Evolutionary conservation across 176 grass and related monocot species (phyloP), one percentile per base, ranked within the genome.

Genomic region (Zea luxurians): DNA sequence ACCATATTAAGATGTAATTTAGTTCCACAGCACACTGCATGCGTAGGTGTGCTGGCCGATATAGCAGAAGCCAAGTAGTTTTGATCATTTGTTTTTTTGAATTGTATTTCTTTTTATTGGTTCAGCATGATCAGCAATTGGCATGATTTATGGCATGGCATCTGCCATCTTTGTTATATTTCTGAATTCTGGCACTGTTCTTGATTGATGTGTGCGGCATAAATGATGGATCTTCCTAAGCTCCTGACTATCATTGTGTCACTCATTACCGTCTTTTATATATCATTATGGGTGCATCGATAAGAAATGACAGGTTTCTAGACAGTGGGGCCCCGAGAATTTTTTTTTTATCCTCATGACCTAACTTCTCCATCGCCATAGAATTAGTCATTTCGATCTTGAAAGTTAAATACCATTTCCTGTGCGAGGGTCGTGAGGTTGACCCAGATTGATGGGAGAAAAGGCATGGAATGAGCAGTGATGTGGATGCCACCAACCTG

Each of bases 341-440:
- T 76, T 41, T 80, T 41, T 80, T 27, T 88, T 66, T 70, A 84
- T 84, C 57, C 47, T 57, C 48, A 7, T 16, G 76, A 75, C 86
- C 86, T 84, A 88, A 88, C 82, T 88, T 88, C 71, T 80, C 86
- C 86, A 84, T 88, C 77, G 55, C 13, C 55, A 38, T 64, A 45
- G 55, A 75, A 80, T 84, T 83, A 70, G 55, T 54, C 80, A 47
- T 46, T 75, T 57, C 64, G 42, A 38, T 76, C 46, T 62, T 80
- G 17, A 64, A 55, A 42, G 17, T 75, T 80, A 75, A 83, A 83
- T 79, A 68, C 2, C 34, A 64, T 88, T 75, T 69, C 12, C 57
- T 66, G 48, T 55, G 58, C 38, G 68, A 45, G 2, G 66, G 67
- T 62, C 78, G 40, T 40, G 54, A 71, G 43, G 66, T 66, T 70